Percentiles rank a stretch among this genome's conserved stretches.
phyloP scores from a whole-genome alignment of 2,329 filamentous ascomycete genomes.

The Mycosphaerella arachidis region DNA sequence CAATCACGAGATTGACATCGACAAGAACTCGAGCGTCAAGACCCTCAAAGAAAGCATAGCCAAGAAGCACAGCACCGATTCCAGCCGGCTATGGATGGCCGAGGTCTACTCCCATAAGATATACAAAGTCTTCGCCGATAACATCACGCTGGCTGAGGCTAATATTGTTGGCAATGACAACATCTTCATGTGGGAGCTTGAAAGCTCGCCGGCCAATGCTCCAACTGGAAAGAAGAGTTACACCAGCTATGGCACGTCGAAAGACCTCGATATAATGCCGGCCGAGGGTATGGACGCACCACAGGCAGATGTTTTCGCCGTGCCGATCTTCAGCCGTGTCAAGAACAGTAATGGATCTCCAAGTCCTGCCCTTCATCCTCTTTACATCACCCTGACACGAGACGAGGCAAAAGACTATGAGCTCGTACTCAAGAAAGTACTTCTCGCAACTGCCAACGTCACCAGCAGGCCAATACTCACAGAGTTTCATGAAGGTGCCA shows the following conservation, averaged over 20 bases:
- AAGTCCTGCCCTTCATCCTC: slow-evolving; percentile 23
- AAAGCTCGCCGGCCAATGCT: slow-evolving; percentile 73
- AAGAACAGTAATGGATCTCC: slow-evolving; percentile 31
- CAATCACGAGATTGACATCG: slow-evolving; percentile 70
- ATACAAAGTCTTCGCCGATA: slow-evolving; percentile 79
- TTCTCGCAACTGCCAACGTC: slow-evolving; percentile 70
- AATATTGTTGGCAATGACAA: slow-evolving; percentile 60
- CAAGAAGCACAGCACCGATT: slow-evolving; percentile 49
- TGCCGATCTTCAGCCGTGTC: slow-evolving; percentile 67
- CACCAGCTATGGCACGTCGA: slow-evolving; percentile 42
- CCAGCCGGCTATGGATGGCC: slow-evolving; percentile 66
- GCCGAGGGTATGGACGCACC: slow-evolving; percentile 52
- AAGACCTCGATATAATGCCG: slow-evolving; percentile 45
- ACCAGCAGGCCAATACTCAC: slow-evolving; percentile 65
- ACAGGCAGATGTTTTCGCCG: slow-evolving; percentile 61
- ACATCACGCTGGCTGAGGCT: slow-evolving; percentile 63
- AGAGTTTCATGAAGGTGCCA: slow-evolving; percentile 36
- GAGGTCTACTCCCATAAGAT: slow-evolving; percentile 82
- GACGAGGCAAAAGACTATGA: slow-evolving; percentile 69
- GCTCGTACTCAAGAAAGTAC: slow-evolving; percentile 70
- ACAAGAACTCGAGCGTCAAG: slow-evolving; percentile 68
- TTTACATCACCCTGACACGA: slow-evolving; percentile 70
- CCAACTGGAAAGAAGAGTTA: slow-evolving; percentile 49
- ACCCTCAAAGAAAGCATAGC: slow-evolving; percentile 61
- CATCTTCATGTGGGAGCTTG: slow-evolving; percentile 71